These are phyloP conservation scores for Dactylellina sp. DNA, from an alignment of 2,329 filamentous ascomycete genomes.

Conservation along the genomic window DNA sequence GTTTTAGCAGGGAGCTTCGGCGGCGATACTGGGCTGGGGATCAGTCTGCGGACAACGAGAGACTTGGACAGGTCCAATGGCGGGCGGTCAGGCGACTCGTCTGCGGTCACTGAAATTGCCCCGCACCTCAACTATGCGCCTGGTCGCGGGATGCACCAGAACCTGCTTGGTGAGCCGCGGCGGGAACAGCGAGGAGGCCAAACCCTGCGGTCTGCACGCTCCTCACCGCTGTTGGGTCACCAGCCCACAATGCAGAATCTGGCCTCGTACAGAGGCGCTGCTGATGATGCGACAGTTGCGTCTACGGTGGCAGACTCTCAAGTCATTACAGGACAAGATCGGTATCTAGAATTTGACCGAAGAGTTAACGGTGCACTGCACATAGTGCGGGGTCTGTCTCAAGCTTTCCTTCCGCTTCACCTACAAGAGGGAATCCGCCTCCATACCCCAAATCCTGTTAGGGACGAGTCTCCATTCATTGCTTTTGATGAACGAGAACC, in stretches of 20 bases:
- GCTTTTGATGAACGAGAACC: slow-evolving; percentile 43
- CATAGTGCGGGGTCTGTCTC: slow-evolving; percentile 43
- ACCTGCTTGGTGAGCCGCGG: slow-evolving; percentile 31
- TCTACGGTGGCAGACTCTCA: slow-evolving; percentile 47
- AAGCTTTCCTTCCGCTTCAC: slow-evolving; percentile 44
- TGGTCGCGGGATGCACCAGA: slow-evolving; percentile 20
- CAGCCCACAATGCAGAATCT: slow-evolving; percentile 22
- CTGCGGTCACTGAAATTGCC: slow-evolving; percentile 50
- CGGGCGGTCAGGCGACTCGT: slow-evolving; percentile 36
- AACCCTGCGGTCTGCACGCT: slow-evolving; percentile 35
- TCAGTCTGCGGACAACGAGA: slow-evolving; percentile 31
- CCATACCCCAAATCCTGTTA: slow-evolving; percentile 13
- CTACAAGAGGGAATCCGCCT: slow-evolving; percentile 44
- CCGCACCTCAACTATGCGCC: slow-evolving; percentile 31
- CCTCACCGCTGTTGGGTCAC: slow-evolving; percentile 31
- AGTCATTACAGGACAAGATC: slow-evolving; percentile 39
- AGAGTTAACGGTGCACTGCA: slow-evolving; percentile 50
- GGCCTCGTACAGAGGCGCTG: slow-evolving; percentile 21
- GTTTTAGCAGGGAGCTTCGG: slow-evolving; percentile 31
- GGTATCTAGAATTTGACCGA: slow-evolving; percentile 43
- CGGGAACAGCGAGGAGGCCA: slow-evolving; percentile 32
- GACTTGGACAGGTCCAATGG: slow-evolving; percentile 30
- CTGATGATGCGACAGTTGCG: slow-evolving; percentile 36
- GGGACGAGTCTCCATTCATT: slow-evolving; percentile 43
- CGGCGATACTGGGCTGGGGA: slow-evolving; percentile 32